Conservation (phyloP, 2,329 filamentous ascomycete genomes). For the Colletotrichum agaves region DNA sequence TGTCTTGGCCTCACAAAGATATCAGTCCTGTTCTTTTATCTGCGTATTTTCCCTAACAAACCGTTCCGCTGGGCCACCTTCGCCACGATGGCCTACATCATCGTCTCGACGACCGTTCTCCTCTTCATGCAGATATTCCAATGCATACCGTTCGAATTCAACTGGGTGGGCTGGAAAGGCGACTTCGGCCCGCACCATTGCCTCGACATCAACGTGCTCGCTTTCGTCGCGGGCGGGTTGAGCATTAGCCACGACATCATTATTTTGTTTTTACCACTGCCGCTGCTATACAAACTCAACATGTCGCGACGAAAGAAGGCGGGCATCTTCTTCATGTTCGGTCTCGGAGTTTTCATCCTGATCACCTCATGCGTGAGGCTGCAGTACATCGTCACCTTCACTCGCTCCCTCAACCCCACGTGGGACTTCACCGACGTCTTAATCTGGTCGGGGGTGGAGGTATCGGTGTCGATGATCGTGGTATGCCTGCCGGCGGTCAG, state of each 20-base stretch:
- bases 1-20: conserved; percentile 46
- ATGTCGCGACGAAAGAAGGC: conserved; percentile 41
- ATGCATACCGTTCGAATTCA: conserved; percentile 46
- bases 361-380: conserved; percentile 50
- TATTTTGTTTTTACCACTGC: conserved; percentile 49
- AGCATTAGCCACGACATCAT: conserved; percentile 50
- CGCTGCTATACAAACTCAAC: conserved; percentile 46
- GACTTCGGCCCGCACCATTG: conserved; percentile 42
- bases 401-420: conserved; percentile 50
- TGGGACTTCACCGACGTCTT: conserved; percentile 54
- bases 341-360: conserved; percentile 50
- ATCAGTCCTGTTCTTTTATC: conserved; percentile 47
- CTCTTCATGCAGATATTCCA: conserved; percentile 50
- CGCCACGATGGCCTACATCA: conserved; percentile 42
- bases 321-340: conserved; percentile 50
- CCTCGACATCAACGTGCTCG: conserved; percentile 47
- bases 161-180: conserved; percentile 49
- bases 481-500: conserved; percentile 54
- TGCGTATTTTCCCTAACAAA: conserved; percentile 46
- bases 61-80: conserved; percentile 43
- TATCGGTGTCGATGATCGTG: conserved; percentile 54
- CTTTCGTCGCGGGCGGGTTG: conserved; percentile 44
- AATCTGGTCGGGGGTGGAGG: conserved; percentile 57
- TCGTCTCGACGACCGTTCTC: conserved; percentile 42
- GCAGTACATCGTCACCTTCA: conserved; percentile 47